phyloP scores from a whole-genome alignment of 2,329 filamentous ascomycete genomes.

The Scedosporium dehoogii region DNA sequence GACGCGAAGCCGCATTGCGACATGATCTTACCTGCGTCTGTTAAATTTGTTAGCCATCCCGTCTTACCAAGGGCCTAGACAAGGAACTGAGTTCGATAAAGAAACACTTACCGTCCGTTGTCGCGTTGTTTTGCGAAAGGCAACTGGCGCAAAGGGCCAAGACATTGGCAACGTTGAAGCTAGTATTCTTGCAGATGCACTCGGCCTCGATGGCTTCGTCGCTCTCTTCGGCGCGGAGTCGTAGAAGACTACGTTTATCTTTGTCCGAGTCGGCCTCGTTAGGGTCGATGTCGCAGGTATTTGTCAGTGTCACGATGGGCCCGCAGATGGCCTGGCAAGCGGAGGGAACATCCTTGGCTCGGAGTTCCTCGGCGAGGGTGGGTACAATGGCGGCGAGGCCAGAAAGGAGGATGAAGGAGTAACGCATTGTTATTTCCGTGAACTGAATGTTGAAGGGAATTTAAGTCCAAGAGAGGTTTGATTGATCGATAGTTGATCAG shows the following conservation, averaged over 20 bases:
- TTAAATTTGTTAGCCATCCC: not conserved
- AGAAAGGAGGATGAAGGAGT: no score
- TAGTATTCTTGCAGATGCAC: constrained; percentile 27
- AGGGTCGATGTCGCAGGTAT: constrained; percentile 19
- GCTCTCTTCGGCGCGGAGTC: not conserved
- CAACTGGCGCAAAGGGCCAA: constrained; percentile 27
- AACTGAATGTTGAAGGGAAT: no score
- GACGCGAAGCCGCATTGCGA: not conserved
- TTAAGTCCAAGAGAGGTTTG: no score
- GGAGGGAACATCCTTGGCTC: constrained; percentile 21
- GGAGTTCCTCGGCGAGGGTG: constrained; percentile 1
- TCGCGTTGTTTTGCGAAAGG: constrained; percentile 12
- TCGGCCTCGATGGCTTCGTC: constrained; percentile 19
- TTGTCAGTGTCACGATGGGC: constrained; percentile 29
- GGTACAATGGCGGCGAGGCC: not conserved
- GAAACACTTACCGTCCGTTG: not conserved
- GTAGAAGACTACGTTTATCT: not conserved
- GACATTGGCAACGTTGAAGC: constrained; percentile 28
- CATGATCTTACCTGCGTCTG: not conserved
- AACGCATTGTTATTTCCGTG: no score
- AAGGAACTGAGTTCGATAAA: not conserved
- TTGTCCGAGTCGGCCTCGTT: not conserved
- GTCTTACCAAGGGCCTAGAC: no score
- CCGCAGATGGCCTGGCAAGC: constrained; percentile 30
- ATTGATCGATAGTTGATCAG: no score